Base-by-base conservation (phyloP, 1,284 basidiomycete species). In the Schizopora paradoxa region DNA sequence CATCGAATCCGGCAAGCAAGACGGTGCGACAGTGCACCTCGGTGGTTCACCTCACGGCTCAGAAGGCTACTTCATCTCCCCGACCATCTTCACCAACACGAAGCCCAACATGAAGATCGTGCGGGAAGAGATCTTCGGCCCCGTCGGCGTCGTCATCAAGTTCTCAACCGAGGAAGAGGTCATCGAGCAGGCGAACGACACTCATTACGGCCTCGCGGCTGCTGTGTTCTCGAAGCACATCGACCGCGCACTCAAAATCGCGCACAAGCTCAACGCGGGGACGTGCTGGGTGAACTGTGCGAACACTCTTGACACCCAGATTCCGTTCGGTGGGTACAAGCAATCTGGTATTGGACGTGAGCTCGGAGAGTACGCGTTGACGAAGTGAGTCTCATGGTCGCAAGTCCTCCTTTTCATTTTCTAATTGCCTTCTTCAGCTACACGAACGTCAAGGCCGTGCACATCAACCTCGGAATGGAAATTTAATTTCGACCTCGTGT, bases 251-350 rank as follows among this genome's bases (percentile, higher is more conserved):
- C 66, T 95, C 53, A 68, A 74, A 46, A 82, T 85, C 6, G 86
- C 89, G 6, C 79, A 90, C 65, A 73, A 67, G 54, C 71, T 97
- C 52, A 77, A 90, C 56, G 89, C 91, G 2, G 93, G 93, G 27
- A 91, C 89, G 5, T 78, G 78, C 1, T 90, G 82, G 80, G 65
- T 89, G 56, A 93, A 94, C 72, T 86, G 79, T 53, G 73, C 75
- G 56, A 89, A 88, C 66, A 67, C 73, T 58, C 63, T 87, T 14
- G 66, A 84, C 59, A 62, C 77, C 5, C 71, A 75, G 45, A 69
- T 88, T 29, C 86, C 90, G 1, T 94, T 94, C 64, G 91, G 92
- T 51, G 92, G 91, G 25, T 94, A 76, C 78, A 95, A 94, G 76
- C 79, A 86, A 60, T 79, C 75, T 8, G 89, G 89, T 46, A 81